A percentile compares a stretch with the other conserved stretches of the same genome.
Evolutionary conservation across 148 eudicot genomes (phyloP).

Genomic region (Cornus suecica): DNA sequence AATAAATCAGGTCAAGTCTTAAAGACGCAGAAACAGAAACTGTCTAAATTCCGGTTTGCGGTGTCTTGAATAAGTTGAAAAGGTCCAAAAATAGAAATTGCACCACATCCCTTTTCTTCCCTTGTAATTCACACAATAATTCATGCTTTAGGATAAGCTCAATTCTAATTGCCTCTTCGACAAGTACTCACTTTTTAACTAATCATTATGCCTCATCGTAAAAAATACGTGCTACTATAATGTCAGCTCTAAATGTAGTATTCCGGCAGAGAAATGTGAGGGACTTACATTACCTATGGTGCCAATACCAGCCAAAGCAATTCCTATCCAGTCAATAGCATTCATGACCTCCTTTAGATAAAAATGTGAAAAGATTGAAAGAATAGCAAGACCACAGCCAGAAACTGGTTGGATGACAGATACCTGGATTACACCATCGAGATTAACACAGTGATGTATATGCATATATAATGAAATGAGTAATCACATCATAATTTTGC

Average conservation of each 20-base stretch:
- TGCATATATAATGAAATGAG: neutral
- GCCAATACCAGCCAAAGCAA: constrained; percentile 90
- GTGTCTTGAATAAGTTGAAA: neutral
- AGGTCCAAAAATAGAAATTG: neutral
- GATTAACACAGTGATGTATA: neutral
- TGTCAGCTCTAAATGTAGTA: neutral
- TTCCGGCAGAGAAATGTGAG: constrained; percentile 15
- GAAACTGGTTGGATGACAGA: constrained; percentile 98
- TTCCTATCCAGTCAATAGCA: constrained; percentile 93
- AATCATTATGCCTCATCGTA: neutral
- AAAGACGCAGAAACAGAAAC: neutral
- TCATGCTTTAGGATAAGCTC: neutral
- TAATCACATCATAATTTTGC: neutral
- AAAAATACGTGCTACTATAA: neutral
- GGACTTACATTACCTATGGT: constrained; percentile 83
- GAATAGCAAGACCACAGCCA: constrained; percentile 99
- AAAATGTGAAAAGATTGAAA: constrained; percentile 95
- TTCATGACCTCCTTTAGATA: constrained; percentile 95
- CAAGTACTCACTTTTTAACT: neutral
- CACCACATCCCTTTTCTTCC: neutral
- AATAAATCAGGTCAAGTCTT: neutral
- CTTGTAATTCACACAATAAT: neutral
- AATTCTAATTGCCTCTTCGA: neutral
- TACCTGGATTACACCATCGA: constrained; percentile 43
- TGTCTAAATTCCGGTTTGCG: neutral